These are phyloP conservation scores for Komagataella kurtzmanii DNA, from an alignment of 805 yeast genomes.

Conservation along the genomic window DNA sequence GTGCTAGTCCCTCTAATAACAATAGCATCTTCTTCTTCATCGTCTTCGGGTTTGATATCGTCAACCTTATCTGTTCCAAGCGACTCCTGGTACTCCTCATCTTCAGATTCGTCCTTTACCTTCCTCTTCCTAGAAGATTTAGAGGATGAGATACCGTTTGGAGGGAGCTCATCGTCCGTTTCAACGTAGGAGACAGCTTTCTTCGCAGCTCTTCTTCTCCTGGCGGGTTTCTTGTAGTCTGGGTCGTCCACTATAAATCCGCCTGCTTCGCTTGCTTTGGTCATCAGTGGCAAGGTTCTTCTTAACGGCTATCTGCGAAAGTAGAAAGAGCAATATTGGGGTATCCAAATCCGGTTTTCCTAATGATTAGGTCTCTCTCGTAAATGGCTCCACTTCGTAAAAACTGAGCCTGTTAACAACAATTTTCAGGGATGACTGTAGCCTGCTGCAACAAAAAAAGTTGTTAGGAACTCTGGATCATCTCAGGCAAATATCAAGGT, in stretches of 20 bases:
- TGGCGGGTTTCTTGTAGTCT: constrained; percentile 6
- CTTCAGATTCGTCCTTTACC: constrained; percentile 18
- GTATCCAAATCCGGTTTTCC: not conserved
- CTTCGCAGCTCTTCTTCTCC: constrained; percentile 8
- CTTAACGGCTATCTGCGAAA: not conserved
- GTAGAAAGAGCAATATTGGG: not conserved
- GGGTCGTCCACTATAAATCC: constrained; percentile 29
- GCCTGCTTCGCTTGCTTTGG: constrained; percentile 11
- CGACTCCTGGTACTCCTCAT: constrained; percentile 12
- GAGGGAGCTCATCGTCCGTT: constrained; percentile 5
- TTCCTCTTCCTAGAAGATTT: constrained; percentile 13
- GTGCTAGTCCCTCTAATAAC: constrained; percentile 9
- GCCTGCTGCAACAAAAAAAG: not conserved
- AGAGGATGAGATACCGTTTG: constrained; percentile 11
- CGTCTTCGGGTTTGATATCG: constrained; percentile 5
- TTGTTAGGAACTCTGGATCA: not conserved
- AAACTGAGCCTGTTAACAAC: not conserved
- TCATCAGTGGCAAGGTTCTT: not conserved
- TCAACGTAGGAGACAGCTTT: constrained; percentile 4
- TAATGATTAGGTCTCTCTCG: not conserved
- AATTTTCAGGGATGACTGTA: not conserved
- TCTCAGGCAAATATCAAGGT: not conserved
- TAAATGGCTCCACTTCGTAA: not conserved
- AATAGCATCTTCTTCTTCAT: constrained; percentile 8
- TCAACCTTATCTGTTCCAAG: constrained; percentile 13